Conservation (phyloP, 2,329 filamentous ascomycete genomes). For the Microcyclosporella mali region DNA sequence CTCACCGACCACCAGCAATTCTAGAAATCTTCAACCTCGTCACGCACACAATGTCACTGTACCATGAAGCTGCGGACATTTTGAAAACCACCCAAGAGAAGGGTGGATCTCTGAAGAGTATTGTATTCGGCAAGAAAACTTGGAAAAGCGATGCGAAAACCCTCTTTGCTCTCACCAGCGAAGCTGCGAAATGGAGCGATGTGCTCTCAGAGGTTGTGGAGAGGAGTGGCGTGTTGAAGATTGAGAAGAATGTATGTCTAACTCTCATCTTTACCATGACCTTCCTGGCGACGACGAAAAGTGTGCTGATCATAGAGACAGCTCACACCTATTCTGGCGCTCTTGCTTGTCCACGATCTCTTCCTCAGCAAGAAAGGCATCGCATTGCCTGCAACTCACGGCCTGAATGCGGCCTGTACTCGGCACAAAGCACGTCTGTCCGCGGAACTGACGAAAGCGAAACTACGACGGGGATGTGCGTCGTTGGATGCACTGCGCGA, state of each 20-base stretch:
- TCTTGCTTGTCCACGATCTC: conserved; percentile 81
- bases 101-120: conserved; percentile 80
- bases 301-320: conserved; percentile 34
- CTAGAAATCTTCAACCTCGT: neutral
- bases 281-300: too few species aligned
- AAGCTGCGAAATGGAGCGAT: conserved; percentile 84
- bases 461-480: conserved; percentile 64
- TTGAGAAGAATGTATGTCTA: conserved; percentile 74
- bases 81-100: conserved; percentile 57
- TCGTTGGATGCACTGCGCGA: conserved; percentile 61
- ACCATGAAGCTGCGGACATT: conserved; percentile 80
- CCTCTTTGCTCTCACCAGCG: conserved; percentile 78
- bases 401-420: conserved; percentile 67
- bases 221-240: conserved; percentile 63
- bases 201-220: conserved; percentile 89
- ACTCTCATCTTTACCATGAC: too few species aligned
- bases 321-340: conserved; percentile 72
- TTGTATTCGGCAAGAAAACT: conserved; percentile 67
- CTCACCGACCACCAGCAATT: neutral
- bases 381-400: conserved; percentile 71
- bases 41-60: conserved; percentile 75
- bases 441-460: conserved; percentile 75
- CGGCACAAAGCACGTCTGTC: conserved; percentile 73
- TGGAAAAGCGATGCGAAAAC: conserved; percentile 74
- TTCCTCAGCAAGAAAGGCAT: conserved; percentile 76